These are phyloP conservation scores for Solioccasus polychromus DNA, from an alignment of 768 basidiomycete species.

Conservation along the genomic window DNA sequence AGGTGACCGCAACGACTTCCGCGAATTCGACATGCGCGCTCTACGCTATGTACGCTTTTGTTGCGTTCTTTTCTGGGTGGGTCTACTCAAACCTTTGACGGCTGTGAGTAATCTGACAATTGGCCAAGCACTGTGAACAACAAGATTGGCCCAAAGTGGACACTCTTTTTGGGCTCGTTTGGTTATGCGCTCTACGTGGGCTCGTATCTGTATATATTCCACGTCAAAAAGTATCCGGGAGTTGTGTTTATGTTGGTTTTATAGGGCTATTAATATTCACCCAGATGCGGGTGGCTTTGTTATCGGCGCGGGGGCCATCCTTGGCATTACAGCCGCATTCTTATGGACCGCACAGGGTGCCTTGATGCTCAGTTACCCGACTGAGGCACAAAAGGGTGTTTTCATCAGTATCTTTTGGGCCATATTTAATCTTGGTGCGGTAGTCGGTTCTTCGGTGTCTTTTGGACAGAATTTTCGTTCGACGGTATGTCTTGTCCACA, in stretches of 20 bases:
- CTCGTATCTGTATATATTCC: conserved; percentile 38
- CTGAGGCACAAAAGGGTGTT: conserved; percentile 54
- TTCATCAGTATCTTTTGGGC: conserved; percentile 55
- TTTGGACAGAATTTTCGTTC: conserved; percentile 70
- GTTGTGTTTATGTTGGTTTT: neutral
- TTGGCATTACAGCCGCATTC: conserved; percentile 49
- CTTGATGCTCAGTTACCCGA: conserved; percentile 56
- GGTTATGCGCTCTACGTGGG: conserved; percentile 53
- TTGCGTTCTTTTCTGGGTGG: conserved; percentile 70
- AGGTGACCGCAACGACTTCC: conserved; percentile 64
- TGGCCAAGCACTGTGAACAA: conserved; percentile 68
- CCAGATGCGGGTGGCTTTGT: conserved; percentile 43
- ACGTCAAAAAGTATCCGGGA: neutral
- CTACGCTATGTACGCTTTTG: conserved; percentile 59
- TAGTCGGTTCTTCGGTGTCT: conserved; percentile 75
- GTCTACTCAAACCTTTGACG: conserved; percentile 7
- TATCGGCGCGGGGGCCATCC: conserved; percentile 46
- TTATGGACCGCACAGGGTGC: conserved; percentile 53
- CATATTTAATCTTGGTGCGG: conserved; percentile 78
- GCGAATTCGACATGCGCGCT: conserved; percentile 65
- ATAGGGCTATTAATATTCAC: conserved; percentile 44
- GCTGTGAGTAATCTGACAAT: neutral
- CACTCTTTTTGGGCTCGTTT: conserved; percentile 48
- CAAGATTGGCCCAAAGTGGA: conserved; percentile 47
- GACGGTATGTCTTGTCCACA: conserved; percentile 36